Evolutionary conservation across 75 land plant genomes (phyloP).

Genomic region (Larix kaempferi): DNA sequence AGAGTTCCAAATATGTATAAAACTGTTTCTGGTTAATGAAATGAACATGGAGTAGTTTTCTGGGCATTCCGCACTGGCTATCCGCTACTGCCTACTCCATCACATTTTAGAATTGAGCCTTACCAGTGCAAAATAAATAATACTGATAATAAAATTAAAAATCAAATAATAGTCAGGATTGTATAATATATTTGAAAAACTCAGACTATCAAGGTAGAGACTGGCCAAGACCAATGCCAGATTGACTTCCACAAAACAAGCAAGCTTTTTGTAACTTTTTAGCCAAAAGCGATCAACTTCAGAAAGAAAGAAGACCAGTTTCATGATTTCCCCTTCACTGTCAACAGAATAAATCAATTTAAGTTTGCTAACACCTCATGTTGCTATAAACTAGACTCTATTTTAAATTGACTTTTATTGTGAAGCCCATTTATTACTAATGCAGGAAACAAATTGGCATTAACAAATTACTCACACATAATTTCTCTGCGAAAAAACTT

Average conservation of each 20-base stretch:
- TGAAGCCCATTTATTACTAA: background rate
- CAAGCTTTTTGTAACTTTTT: background rate
- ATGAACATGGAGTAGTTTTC: too few relatives aligned
- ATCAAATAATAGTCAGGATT: too few relatives aligned
- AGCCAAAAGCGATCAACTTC: background rate
- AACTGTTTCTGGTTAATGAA: too few relatives aligned
- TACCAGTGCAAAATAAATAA: too few relatives aligned
- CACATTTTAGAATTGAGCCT: too few relatives aligned
- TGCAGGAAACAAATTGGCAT: background rate
- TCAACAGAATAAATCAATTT: background rate
- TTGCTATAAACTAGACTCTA: background rate
- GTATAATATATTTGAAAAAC: too few relatives aligned
- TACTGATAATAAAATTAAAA: too few relatives aligned
- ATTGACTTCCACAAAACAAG: background rate
- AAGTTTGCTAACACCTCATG: background rate
- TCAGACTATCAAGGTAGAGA: too few relatives aligned
- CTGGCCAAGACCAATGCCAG: background rate
- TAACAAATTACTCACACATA: conserved; percentile 58
- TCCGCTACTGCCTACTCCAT: too few relatives aligned
- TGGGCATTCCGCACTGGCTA: too few relatives aligned
- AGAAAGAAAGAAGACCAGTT: background rate
- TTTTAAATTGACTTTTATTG: background rate
- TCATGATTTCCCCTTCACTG: conserved; percentile 4
- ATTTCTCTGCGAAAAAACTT: conserved; percentile 67
- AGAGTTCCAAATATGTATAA: too few relatives aligned